phyloP scores from a whole-genome alignment of 1,284 basidiomycete species.

The Moesziomyces sp. region DNA sequence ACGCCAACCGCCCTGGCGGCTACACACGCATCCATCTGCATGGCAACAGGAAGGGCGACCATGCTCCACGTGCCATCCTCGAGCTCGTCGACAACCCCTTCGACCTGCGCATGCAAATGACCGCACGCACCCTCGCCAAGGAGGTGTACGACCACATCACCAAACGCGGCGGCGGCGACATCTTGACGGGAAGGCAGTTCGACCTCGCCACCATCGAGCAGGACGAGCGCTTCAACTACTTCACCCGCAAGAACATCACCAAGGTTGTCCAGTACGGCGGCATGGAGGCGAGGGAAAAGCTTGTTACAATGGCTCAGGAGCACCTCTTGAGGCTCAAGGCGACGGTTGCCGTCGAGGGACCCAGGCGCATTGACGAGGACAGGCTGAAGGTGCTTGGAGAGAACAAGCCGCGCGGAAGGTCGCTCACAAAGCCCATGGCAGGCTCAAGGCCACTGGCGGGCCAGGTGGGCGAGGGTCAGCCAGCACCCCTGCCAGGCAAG shows the following conservation, averaged over 20 bases:
- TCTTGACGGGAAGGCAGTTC: conserved; percentile 42
- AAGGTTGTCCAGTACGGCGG: conserved; percentile 62
- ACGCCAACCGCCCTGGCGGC: conserved; percentile 84
- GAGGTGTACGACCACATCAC: conserved; percentile 53
- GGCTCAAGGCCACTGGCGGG: conserved; percentile 51
- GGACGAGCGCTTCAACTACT: conserved; percentile 49
- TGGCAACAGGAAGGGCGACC: conserved; percentile 88
- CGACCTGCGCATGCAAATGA: conserved; percentile 76
- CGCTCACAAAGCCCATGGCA: conserved; percentile 48
- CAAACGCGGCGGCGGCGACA: conserved; percentile 44
- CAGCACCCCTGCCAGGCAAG: conserved; percentile 39
- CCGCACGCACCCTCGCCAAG: conserved; percentile 59
- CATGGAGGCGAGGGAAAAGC: conserved; percentile 45
- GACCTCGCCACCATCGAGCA: conserved; percentile 44
- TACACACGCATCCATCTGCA: conserved; percentile 94
- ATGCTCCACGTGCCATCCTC: conserved; percentile 90
- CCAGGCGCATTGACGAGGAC: conserved; percentile 44
- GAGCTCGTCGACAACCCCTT: conserved; percentile 93
- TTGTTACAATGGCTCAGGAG: conserved; percentile 46
- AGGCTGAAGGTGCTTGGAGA: conserved; percentile 31
- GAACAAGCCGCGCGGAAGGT: conserved; percentile 45
- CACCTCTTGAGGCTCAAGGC: conserved; percentile 58
- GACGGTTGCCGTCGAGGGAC: conserved; percentile 46
- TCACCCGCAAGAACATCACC: conserved; percentile 58
- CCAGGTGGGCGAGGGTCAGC: conserved; percentile 23